Evolutionary conservation across 1,284 basidiomycete species (phyloP), one percentile per base, ranked within the genome.

Genomic region (Schizophyllum commune): DNA sequence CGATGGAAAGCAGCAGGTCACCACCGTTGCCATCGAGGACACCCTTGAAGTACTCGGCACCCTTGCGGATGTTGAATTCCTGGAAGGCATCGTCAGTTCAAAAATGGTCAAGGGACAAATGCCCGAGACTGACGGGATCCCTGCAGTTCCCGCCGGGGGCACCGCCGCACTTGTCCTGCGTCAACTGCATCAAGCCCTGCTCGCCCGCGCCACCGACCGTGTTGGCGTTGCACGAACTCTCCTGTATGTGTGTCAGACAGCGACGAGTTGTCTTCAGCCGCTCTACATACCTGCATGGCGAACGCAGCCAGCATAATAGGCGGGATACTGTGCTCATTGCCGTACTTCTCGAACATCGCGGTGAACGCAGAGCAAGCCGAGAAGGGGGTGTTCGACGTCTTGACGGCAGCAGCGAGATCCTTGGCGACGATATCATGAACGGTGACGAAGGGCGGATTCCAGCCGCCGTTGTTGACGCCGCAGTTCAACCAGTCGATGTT

Each of bases 131-230:
- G 66, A 88, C 86, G 60, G 81, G 77, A 62, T 91, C 84, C 66
- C 75, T 73, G 78, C 89, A 92, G 71, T 90, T 79, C 6, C 82
- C 82, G 13, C 73, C 74, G 2, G 87, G 84, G 0, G 86, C 86
- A 61, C 77, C 82, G 55, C 71, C 79, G 68, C 92, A 96, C 74
- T 95, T 95, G 67, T 91, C 89, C 56, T 75, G 71, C 15, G 88
- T 89, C 67, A 94, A 80, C 74, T 96, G 92, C 92, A 95, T 94
- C 60, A 89, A 72, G 27, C 92, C 94, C 67, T 89, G 85, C 71
- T 94, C 93, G 59, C 91, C 91, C 9, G 78, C 89, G 22, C 86
- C 89, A 61, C 94, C 93, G 55, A 84, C 78, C 5, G 80, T 83
- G n/a, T 74, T 62, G 1, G 86, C 80, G 65, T 89, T 84, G 77